Conservation (phyloP, 768 basidiomycete genomes). For the Termitomyces sp. region DNA sequence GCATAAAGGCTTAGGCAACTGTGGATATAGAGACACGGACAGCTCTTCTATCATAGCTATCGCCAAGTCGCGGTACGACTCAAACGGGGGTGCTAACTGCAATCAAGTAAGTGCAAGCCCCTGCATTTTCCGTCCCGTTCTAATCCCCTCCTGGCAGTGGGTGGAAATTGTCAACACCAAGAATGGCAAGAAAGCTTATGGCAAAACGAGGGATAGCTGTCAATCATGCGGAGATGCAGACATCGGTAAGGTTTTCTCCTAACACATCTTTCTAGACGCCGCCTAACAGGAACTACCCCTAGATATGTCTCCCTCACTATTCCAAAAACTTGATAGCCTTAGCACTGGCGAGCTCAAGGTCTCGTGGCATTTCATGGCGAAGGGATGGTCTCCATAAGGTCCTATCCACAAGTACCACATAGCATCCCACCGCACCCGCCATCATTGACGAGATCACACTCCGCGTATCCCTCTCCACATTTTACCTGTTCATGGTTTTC, state of each 20-base stretch:
- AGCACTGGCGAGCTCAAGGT: conserved; percentile 48
- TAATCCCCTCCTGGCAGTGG: conserved; percentile 37
- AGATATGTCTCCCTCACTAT: conserved; percentile 70
- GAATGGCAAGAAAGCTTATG: conserved; percentile 48
- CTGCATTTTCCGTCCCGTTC: background rate
- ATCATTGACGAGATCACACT: conserved; percentile 5
- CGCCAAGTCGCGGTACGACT: conserved; percentile 47
- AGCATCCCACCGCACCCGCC: conserved; percentile 2
- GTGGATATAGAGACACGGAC: conserved; percentile 48
- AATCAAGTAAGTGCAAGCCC: conserved; percentile 43
- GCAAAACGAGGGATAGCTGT: conserved; percentile 56
- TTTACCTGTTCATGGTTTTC: background rate
- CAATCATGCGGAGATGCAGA: conserved; percentile 45
- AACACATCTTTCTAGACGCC: background rate
- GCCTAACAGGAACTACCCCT: conserved; percentile 1
- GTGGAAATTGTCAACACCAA: conserved; percentile 57
- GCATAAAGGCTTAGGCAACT: conserved; percentile 51
- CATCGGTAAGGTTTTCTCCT: conserved; percentile 40
- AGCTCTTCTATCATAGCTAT: conserved; percentile 62
- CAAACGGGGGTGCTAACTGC: conserved; percentile 51
- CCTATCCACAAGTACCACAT: background rate
- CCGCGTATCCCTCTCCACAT: background rate
- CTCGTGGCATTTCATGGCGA: conserved; percentile 58
- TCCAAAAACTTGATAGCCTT: conserved; percentile 48
- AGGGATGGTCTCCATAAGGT: conserved; percentile 38